phyloP scores from a whole-genome alignment of 73 alveolate genomes.

The Uronychia setigera region DNA sequence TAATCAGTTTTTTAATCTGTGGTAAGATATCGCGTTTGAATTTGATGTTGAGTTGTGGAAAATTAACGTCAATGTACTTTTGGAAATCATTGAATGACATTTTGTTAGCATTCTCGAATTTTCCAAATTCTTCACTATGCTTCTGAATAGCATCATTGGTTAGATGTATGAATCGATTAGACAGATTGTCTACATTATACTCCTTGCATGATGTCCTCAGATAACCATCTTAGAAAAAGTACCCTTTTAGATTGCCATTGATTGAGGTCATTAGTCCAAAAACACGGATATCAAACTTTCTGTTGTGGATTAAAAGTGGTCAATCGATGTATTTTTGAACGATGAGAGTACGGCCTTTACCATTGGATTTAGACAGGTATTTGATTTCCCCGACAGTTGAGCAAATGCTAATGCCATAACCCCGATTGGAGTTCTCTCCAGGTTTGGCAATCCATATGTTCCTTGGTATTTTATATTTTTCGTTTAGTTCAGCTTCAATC shows the following conservation, averaged over 20 bases:
- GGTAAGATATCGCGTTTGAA: constrained; percentile 52
- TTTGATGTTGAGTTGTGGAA: constrained; percentile 49
- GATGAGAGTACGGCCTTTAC: constrained; percentile 18
- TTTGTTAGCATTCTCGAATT: constrained; percentile 79
- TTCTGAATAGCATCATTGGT: constrained; percentile 85
- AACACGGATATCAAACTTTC: constrained; percentile 76
- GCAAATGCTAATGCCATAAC: constrained; percentile 67
- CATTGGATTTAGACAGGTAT: background rate
- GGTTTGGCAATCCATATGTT: constrained; percentile 87
- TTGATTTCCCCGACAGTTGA: constrained; percentile 38
- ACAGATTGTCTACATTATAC: constrained; percentile 50
- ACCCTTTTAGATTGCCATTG: constrained; percentile 58
- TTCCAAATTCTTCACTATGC: constrained; percentile 71
- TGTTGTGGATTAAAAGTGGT: constrained; percentile 64
- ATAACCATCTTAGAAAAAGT: constrained; percentile 73
- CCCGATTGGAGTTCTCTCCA: constrained; percentile 75
- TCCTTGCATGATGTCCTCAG: constrained; percentile 65
- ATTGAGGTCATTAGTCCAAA: constrained; percentile 53
- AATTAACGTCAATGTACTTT: constrained; percentile 31
- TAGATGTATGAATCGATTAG: constrained; percentile 69
- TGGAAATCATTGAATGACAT: constrained; percentile 69
- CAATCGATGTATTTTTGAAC: constrained; percentile 73
- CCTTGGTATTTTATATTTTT: constrained; percentile 3
- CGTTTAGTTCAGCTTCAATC: background rate
- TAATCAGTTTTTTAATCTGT: constrained; percentile 49